Evolutionary conservation across 192 early-diverging fungal genomes (phyloP).

Genomic region (Backusella macrospora): DNA sequence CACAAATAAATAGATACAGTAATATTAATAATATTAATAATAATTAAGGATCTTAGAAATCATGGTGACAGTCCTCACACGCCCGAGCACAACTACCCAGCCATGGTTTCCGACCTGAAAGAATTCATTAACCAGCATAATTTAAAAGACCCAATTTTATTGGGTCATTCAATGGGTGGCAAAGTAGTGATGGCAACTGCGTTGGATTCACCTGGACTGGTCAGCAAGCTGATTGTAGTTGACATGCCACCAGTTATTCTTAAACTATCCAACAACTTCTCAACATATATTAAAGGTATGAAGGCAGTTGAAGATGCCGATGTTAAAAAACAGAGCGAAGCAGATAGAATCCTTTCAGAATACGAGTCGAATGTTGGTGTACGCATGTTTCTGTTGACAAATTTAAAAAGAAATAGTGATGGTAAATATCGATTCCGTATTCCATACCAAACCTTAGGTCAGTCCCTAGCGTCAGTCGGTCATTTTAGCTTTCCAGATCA

Average conservation of each 20-base stretch:
- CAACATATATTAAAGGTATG: slow-evolving; percentile 58
- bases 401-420: slow-evolving; percentile 60
- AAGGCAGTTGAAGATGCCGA: slow-evolving; percentile 54
- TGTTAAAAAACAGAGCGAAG: slow-evolving; percentile 58
- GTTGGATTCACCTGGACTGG: slow-evolving; percentile 47
- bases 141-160: slow-evolving; percentile 58
- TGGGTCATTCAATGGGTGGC: slow-evolving; percentile 95
- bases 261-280: slow-evolving; percentile 57
- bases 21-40: background rate
- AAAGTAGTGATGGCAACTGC: slow-evolving; percentile 78
- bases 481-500: slow-evolving; percentile 49
- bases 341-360: slow-evolving; percentile 59
- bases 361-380: slow-evolving; percentile 55
- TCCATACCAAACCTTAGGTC: slow-evolving; percentile 70
- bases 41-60: slow-evolving; percentile 83
- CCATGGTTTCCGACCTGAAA: slow-evolving; percentile 80
- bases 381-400: slow-evolving; percentile 89
- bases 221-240: slow-evolving; percentile 68
- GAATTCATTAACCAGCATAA: slow-evolving; percentile 66
- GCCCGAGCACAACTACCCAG: slow-evolving; percentile 63
- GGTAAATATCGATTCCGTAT: slow-evolving; percentile 67
- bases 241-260: slow-evolving; percentile 66
- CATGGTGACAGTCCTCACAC: slow-evolving; percentile 89
- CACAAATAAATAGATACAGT: background rate
- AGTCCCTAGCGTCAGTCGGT: slow-evolving; percentile 55